Base-by-base conservation (phyloP, 1,139 yeast genomes). In the Scheffersomyces illinoinensis region DNA sequence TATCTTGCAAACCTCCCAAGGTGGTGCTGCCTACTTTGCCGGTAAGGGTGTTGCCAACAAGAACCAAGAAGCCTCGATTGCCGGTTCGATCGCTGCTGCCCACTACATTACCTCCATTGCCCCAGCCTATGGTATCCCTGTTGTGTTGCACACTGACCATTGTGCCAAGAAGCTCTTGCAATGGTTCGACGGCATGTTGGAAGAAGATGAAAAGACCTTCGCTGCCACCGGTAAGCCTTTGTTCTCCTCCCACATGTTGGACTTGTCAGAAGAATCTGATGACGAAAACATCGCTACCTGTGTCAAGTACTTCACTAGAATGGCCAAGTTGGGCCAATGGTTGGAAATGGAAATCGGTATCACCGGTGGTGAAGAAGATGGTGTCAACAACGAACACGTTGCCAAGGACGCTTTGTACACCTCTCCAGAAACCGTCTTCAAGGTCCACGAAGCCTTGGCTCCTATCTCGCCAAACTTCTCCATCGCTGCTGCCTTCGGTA, bases 341-440 rank as follows among this genome's bases (percentile, higher is more conserved):
- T 88, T 95, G 77, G 99, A 95, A 87, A 96, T 95, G 99, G 99
- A 95, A 86, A 95, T 95, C 77, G 99, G 99, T 88, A 95, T 95
- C 87, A 96, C 99, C 76, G 98, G 99, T 84, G 99, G 99, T 89
- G 99, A 95, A 85, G 99, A 95, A 84, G 99, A 95, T 77, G 99
- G 99, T 88, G 99, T 96, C 73, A 96, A 95, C 89, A 96, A 95
- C 87, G 96, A 93, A 81, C 85, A 88, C 78, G 98, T 91, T 68
- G 87, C 88, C 77, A 89, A 90, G 81, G 93, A 91, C 68, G 79
- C 90, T 67, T 85, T 95, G 72, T 96, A 95, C 90, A 95, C 99
- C 70, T 87, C 89, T 72, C 95, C 99, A 74, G 97, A 91, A 82
- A 96, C 97, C 71, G 97, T 95, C 60, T 96, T 79, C 83, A 88